These are phyloP conservation scores for Linanthus parryae DNA, from an alignment of 148 eudicot species.

Conservation along the genomic window DNA sequence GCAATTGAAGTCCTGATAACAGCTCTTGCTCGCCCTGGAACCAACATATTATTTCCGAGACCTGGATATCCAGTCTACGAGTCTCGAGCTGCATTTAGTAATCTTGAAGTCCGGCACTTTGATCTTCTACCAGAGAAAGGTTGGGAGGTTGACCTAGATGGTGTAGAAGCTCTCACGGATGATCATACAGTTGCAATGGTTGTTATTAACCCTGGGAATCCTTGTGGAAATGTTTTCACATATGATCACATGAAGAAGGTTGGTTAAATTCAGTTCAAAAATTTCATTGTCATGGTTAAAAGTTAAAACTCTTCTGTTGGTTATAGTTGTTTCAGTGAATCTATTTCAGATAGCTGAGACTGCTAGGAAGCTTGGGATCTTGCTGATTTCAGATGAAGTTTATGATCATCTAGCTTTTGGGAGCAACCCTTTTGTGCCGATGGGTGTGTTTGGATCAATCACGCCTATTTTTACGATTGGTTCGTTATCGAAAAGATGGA, in stretches of 20 bases:
- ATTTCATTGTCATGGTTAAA: background rate
- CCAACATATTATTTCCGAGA: conserved; percentile 60
- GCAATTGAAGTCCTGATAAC: conserved; percentile 53
- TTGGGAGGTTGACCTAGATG: conserved; percentile 76
- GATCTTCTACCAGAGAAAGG: conserved; percentile 54
- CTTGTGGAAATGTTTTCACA: conserved; percentile 70
- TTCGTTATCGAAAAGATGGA: conserved; percentile 77
- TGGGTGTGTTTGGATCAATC: conserved; percentile 54
- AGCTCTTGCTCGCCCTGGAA: conserved; percentile 50
- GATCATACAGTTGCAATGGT: conserved; percentile 75
- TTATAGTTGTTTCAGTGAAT: background rate
- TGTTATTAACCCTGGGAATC: conserved; percentile 78
- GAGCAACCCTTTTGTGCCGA: conserved; percentile 61
- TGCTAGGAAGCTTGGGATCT: conserved; percentile 63
- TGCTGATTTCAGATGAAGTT: conserved; percentile 76
- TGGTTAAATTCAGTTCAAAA: background rate
- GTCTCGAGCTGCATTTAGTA: conserved; percentile 40
- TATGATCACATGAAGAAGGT: conserved; percentile 55
- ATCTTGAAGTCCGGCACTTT: conserved; percentile 53
- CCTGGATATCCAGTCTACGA: conserved; percentile 71
- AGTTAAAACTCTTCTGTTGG: background rate
- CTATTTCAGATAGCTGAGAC: conserved; percentile 56
- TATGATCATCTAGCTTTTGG: conserved; percentile 57
- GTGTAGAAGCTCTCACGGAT: conserved; percentile 56
- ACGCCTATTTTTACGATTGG: conserved; percentile 69